phyloP scores from a whole-genome alignment of 306 rosid species.

The Casuarina glauca region DNA sequence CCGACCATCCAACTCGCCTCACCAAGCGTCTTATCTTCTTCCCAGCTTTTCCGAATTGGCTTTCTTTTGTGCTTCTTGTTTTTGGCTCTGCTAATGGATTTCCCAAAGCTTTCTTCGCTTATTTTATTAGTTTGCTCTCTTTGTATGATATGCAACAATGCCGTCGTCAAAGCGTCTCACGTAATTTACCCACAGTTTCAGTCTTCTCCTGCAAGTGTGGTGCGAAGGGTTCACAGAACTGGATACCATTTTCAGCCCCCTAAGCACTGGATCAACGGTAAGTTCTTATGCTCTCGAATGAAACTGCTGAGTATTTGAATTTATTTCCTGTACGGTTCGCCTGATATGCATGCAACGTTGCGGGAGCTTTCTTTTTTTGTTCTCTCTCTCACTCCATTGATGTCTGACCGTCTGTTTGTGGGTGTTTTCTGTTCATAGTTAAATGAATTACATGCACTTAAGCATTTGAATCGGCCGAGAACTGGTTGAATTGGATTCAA shows the following conservation, averaged over 20 bases:
- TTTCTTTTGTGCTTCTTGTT: not conserved
- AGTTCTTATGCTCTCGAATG: not conserved
- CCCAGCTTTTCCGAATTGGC: not conserved
- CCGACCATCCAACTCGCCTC: not conserved
- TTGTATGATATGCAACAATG: slow-evolving; percentile 31
- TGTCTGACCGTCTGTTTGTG: no score
- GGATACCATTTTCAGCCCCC: slow-evolving; percentile 80
- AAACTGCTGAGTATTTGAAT: not conserved
- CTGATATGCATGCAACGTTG: no score
- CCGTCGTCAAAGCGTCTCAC: slow-evolving; percentile 56
- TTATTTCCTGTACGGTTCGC: not conserved
- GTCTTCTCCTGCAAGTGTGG: slow-evolving; percentile 28
- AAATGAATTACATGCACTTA: no score
- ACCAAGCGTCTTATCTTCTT: not conserved
- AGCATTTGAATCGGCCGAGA: no score
- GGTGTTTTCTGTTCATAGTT: no score
- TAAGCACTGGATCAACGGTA: slow-evolving; percentile 82
- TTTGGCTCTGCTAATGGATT: slow-evolving; percentile 26
- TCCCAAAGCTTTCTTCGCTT: slow-evolving; percentile 4
- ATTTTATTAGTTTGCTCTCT: slow-evolving; percentile 26
- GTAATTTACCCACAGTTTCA: slow-evolving; percentile 36
- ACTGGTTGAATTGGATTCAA: no score
- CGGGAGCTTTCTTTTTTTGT: no score
- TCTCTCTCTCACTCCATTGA: no score
- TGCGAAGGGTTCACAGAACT: slow-evolving; percentile 49